Evolutionary conservation across 176 grass and related monocot species (phyloP).

Genomic region (Melocanna baccifera): DNA sequence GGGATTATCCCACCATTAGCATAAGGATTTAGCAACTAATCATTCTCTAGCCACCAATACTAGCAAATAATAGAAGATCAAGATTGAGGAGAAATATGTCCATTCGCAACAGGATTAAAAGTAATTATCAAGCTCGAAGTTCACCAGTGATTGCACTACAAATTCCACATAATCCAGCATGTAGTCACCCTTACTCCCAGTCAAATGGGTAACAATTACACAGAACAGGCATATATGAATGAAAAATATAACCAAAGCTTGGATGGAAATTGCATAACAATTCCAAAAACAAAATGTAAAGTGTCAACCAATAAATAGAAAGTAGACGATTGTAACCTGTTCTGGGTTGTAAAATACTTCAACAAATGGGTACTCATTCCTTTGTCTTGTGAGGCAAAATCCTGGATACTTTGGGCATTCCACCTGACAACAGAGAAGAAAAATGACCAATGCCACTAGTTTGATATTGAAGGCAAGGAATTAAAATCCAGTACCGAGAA

Average conservation of each 20-base stretch:
- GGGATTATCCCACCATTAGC: background rate
- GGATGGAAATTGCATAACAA: background rate
- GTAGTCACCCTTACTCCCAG: background rate
- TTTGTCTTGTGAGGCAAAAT: conserved; percentile 88
- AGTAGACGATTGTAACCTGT: conserved; percentile 50
- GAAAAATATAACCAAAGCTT: background rate
- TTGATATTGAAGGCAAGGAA: too few species aligned
- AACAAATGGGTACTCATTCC: conserved; percentile 91
- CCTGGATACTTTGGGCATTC: conserved; percentile 96
- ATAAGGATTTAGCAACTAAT: background rate
- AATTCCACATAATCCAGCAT: background rate
- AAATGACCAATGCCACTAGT: background rate
- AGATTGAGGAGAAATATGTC: background rate
- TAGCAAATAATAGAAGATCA: background rate
- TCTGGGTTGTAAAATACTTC: conserved; percentile 95
- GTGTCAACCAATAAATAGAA: background rate
- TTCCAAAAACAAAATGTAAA: background rate
- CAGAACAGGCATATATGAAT: background rate
- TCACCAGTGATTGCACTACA: background rate
- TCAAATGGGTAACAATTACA: background rate
- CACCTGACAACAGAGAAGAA: conserved; percentile 42
- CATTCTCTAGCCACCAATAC: background rate
- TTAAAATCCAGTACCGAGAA: too few species aligned
- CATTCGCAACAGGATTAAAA: background rate
- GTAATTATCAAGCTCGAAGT: background rate